Conservation (phyloP, 345 rosid species). For the Hevea brasiliensis region DNA sequence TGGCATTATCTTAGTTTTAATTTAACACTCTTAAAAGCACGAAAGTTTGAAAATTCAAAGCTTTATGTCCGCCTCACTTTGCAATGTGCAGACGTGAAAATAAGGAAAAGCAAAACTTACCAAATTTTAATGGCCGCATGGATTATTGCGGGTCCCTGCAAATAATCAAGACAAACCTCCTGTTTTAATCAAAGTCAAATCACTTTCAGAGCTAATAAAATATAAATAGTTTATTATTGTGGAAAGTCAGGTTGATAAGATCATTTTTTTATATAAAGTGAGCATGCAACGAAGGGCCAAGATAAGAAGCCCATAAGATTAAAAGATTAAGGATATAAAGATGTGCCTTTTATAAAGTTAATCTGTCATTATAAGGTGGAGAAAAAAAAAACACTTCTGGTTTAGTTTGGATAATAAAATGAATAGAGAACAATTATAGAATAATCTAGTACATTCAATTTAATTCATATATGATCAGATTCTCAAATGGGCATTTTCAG, state of each 20-base stretch:
- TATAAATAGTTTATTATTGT: conserved; percentile 23
- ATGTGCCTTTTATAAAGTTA: conserved; percentile 24
- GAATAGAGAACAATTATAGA: conserved; percentile 10
- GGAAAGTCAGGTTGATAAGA: conserved; percentile 30
- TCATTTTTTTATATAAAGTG: conserved; percentile 25
- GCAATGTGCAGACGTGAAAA: conserved; percentile 18
- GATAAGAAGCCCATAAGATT: conserved; percentile 14
- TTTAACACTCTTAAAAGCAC: not conserved
- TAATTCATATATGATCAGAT: conserved; percentile 3
- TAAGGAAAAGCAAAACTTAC: conserved; percentile 24
- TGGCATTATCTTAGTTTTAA: not conserved
- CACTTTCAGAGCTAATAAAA: conserved; percentile 34
- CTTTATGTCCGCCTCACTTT: conserved; percentile 7
- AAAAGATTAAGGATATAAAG: conserved; percentile 21
- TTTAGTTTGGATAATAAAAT: conserved; percentile 28
- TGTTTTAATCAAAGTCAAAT: conserved; percentile 41
- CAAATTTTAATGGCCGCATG: conserved; percentile 26
- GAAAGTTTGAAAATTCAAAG: conserved; percentile 7
- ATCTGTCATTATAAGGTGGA: conserved; percentile 25
- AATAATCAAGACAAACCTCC: conserved; percentile 25
- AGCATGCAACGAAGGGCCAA: conserved; percentile 20
- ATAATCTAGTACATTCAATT: conserved; percentile 13
- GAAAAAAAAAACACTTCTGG: conserved; percentile 17
- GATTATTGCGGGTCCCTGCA: conserved; percentile 23
- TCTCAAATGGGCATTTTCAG: conserved; percentile 8